These are phyloP conservation scores for Pseudoperonospora humuli DNA, from an alignment of 352 stramenopile species.

Conservation along the genomic window DNA sequence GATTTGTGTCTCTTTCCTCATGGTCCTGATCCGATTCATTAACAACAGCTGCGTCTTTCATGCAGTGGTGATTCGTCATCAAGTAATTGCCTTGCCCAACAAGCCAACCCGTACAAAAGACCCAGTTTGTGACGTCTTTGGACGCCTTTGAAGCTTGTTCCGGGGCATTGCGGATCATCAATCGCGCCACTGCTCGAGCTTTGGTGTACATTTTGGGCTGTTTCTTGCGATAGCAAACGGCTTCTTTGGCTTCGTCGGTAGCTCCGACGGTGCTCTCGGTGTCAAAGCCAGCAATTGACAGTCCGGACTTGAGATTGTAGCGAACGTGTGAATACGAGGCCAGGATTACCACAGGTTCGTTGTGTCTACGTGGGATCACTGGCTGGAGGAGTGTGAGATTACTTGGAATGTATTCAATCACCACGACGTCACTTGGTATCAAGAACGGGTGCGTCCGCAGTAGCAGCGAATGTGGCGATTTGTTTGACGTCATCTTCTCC, in stretches of 20 bases:
- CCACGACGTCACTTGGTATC: constrained; percentile 25
- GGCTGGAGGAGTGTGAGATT: constrained; percentile 37
- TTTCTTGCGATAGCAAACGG: constrained; percentile 47
- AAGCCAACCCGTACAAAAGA: constrained; percentile 59
- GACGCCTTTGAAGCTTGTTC: constrained; percentile 2
- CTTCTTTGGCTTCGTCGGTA: constrained; percentile 44
- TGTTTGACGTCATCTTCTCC: constrained; percentile 1
- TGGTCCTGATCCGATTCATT: neutral
- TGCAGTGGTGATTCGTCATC: constrained; percentile 65
- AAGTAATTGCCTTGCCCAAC: constrained; percentile 50
- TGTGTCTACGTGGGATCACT: constrained; percentile 10
- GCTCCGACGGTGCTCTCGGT: constrained; percentile 40
- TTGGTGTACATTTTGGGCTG: constrained; percentile 49
- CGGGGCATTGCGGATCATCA: constrained; percentile 38
- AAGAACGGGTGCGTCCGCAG: constrained; percentile 43
- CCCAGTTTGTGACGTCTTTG: constrained; percentile 13
- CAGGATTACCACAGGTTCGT: constrained; percentile 26
- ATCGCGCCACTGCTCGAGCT: constrained; percentile 35
- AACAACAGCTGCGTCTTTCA: constrained; percentile 20
- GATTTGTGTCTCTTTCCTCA: constrained; percentile 5
- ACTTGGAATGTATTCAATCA: constrained; percentile 48
- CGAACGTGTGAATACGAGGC: constrained; percentile 34
- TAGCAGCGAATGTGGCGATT: constrained; percentile 13
- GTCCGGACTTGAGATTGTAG: neutral
- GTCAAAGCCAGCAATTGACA: neutral